A percentile compares a stretch with the other conserved stretches of the same genome.
These are phyloP conservation scores for Cicer cuneatum DNA, from an alignment of 306 rosid species.

Conservation along the genomic window DNA sequence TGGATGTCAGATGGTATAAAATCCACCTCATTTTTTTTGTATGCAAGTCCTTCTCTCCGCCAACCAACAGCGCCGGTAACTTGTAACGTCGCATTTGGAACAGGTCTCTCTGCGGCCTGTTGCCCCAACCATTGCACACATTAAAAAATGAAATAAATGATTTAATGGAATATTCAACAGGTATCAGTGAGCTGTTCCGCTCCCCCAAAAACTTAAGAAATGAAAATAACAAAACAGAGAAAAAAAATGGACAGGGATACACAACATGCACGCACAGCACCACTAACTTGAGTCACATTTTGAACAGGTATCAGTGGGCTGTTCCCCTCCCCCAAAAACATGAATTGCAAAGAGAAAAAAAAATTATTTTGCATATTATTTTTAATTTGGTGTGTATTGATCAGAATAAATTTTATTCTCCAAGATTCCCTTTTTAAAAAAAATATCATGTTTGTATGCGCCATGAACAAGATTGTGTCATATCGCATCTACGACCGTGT, in stretches of 20 bases:
- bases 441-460: neutral
- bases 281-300: constrained; percentile 5
- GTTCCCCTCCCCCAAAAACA: constrained; percentile 1
- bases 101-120: constrained; percentile 78
- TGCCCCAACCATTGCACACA: constrained; percentile 17
- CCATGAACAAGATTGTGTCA: constrained; percentile 23
- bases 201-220: neutral
- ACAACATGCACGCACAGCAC: constrained; percentile 3
- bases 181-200: no score
- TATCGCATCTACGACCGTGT: constrained; percentile 1
- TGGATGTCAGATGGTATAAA: constrained; percentile 8
- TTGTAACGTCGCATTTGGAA: constrained; percentile 94
- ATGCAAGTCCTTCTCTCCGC: constrained; percentile 92
- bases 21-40: constrained; percentile 86
- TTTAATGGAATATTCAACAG: constrained; percentile 8
- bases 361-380: neutral
- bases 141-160: constrained; percentile 29
- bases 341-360: constrained; percentile 3
- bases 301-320: constrained; percentile 10
- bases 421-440: constrained; percentile 16
- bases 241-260: neutral
- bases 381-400: constrained; percentile 19
- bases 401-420: constrained; percentile 2
- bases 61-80: constrained; percentile 98
- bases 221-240: neutral